These are phyloP conservation scores for Tardiomyces depauwii DNA, from an alignment of 1,139 yeast genomes.

Conservation along the genomic window DNA sequence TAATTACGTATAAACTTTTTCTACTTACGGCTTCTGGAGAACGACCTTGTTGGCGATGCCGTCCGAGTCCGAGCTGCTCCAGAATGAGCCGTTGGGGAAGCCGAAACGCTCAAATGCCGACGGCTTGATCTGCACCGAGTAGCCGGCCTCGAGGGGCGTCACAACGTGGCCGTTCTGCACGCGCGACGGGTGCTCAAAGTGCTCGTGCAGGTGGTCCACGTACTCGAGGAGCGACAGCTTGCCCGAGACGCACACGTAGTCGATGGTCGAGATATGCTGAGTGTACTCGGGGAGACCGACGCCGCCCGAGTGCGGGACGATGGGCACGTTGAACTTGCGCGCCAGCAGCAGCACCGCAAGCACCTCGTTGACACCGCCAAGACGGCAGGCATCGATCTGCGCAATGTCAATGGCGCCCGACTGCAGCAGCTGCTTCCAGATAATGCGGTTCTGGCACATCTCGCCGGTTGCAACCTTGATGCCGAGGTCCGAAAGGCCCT, in stretches of 20 bases:
- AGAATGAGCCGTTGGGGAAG: constrained; percentile 25
- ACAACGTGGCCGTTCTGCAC: constrained; percentile 22
- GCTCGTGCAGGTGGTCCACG: constrained; percentile 18
- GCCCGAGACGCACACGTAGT: constrained; percentile 24
- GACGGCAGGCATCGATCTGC: constrained; percentile 27
- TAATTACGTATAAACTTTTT: too few species aligned
- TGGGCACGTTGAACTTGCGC: constrained; percentile 22
- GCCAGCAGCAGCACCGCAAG: constrained; percentile 28
- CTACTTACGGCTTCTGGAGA: constrained; percentile 1
- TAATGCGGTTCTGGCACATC: constrained; percentile 27
- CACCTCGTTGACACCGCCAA: constrained; percentile 28
- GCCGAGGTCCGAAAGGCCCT: constrained; percentile 26
- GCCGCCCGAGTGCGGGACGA: constrained; percentile 28
- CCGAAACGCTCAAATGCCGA: constrained; percentile 21
- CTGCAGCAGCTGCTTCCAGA: constrained; percentile 26
- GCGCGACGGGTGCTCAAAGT: constrained; percentile 20
- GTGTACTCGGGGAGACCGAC: constrained; percentile 28
- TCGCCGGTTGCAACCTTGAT: constrained; percentile 30
- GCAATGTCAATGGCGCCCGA: constrained; percentile 26
- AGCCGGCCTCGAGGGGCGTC: constrained; percentile 26
- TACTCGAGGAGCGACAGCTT: constrained; percentile 17
- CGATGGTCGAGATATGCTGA: constrained; percentile 24
- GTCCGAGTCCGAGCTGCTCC: constrained; percentile 18
- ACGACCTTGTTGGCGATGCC: constrained; percentile 12
- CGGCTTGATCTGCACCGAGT: constrained; percentile 21